Conservation (phyloP, 495 filamentous ascomycete species). For the Xeromyces bisporus region DNA sequence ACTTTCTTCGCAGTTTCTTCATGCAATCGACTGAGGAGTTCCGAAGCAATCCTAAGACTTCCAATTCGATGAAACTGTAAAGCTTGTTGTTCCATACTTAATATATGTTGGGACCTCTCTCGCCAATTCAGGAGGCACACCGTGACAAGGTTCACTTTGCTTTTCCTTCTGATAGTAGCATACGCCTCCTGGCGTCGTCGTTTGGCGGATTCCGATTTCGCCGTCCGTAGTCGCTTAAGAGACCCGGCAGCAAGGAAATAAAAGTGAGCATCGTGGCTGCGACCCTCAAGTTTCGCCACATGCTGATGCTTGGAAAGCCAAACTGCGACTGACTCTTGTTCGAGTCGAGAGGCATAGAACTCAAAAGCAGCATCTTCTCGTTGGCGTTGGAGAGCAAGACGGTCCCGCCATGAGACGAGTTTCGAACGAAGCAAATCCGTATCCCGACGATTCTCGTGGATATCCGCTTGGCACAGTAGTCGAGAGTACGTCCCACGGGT, state of each 20-base stretch:
- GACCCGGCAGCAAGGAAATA: conserved; percentile 39
- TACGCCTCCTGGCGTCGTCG: conserved; percentile 44
- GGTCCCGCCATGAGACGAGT: conserved; percentile 28
- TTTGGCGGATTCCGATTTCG: conserved; percentile 31
- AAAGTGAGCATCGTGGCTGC: conserved; percentile 39
- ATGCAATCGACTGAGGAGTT: conserved; percentile 29
- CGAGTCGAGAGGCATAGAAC: conserved; percentile 34
- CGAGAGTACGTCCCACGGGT: conserved; percentile 22
- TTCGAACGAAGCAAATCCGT: conserved; percentile 19
- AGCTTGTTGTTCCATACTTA: conserved; percentile 30
- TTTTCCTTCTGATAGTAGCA: conserved; percentile 34
- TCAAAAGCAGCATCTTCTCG: conserved; percentile 34
- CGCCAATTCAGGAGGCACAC: conserved; percentile 29
- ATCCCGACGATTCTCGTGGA: conserved; percentile 17
- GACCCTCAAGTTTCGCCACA: conserved; percentile 30
- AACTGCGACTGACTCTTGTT: conserved; percentile 29
- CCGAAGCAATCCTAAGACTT: conserved; percentile 18
- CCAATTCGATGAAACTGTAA: conserved; percentile 21
- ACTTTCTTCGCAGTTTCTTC: conserved; percentile 18
- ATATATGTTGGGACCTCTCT: conserved; percentile 19
- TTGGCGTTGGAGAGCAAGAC: conserved; percentile 24
- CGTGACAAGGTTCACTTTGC: conserved; percentile 41
- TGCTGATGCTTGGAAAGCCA: conserved; percentile 31
- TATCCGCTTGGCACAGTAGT: conserved; percentile 20
- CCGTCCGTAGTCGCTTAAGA: conserved; percentile 39